Percentiles rank a stretch among this genome's conserved stretches.
Evolutionary conservation across 805 yeast genomes (phyloP).

Genomic region (Sungouiozyma ichnusensis): DNA sequence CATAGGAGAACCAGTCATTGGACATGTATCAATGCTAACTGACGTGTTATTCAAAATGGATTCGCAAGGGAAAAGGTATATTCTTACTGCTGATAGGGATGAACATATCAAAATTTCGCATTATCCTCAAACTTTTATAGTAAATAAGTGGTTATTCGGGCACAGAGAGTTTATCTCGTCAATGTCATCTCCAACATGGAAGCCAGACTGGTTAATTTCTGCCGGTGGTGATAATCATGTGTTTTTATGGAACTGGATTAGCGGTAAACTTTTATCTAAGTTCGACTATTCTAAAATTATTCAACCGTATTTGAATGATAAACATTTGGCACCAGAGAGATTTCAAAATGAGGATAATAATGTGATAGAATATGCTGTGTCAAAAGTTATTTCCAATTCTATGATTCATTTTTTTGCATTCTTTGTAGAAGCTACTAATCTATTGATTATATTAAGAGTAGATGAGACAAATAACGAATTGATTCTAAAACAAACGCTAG

Average conservation of each 20-base stretch:
- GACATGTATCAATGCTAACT: conserved; percentile 96
- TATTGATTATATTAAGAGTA: conserved; percentile 28
- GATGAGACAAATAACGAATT: conserved; percentile 13
- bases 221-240: conserved; percentile 87
- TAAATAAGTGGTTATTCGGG: conserved; percentile 78
- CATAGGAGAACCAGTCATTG: conserved; percentile 56
- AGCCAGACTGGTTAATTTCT: conserved; percentile 45
- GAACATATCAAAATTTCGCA: conserved; percentile 84
- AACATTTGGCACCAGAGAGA: conserved; percentile 54
- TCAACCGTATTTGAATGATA: conserved; percentile 38
- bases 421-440: conserved; percentile 42
- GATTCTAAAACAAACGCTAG: conserved; percentile 21
- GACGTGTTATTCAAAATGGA: conserved; percentile 35
- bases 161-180: conserved; percentile 75
- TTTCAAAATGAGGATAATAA: conserved; percentile 44
- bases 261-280: conserved; percentile 37
- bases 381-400: conserved; percentile 32
- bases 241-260: conserved; percentile 71
- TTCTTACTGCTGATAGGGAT: conserved; percentile 85
- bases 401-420: conserved; percentile 31
- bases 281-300: conserved; percentile 38
- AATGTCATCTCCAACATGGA: conserved; percentile 45
- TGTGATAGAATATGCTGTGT: conserved; percentile 43
- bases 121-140: conserved; percentile 67
- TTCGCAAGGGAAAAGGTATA: conserved; percentile 32